Conservation (phyloP, 2,329 filamentous ascomycete genomes). For the Moelleriella libera region DNA sequence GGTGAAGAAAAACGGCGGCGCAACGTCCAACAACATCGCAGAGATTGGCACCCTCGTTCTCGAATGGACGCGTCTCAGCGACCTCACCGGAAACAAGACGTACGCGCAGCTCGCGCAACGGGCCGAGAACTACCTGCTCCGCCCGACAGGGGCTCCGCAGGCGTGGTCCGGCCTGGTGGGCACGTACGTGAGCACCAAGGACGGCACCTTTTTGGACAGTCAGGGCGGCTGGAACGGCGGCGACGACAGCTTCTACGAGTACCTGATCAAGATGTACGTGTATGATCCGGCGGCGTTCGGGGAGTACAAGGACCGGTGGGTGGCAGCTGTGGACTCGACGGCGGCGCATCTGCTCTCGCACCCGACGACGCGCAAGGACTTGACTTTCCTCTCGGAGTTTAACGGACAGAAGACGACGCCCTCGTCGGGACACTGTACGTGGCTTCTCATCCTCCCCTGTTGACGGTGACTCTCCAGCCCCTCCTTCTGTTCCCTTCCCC, state of each 20-base stretch:
- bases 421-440: slow-evolving; percentile 34
- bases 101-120: slow-evolving; percentile 55
- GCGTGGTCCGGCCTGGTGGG: slow-evolving; percentile 70
- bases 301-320: slow-evolving; percentile 60
- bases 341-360: slow-evolving; percentile 59
- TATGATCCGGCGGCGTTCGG: slow-evolving; percentile 55
- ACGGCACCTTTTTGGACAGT: slow-evolving; percentile 53
- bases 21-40: slow-evolving; percentile 55
- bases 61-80: slow-evolving; percentile 72
- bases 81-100: slow-evolving; percentile 51
- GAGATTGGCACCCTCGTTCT: slow-evolving; percentile 66
- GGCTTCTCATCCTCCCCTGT: slow-evolving; percentile 1
- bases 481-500: not conserved
- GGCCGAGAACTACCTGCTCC: slow-evolving; percentile 55
- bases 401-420: slow-evolving; percentile 28
- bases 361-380: slow-evolving; percentile 48
- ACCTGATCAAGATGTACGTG: slow-evolving; percentile 81
- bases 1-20: slow-evolving; percentile 29
- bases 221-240: slow-evolving; percentile 65
- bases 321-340: slow-evolving; percentile 59
- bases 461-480: slow-evolving; percentile 16
- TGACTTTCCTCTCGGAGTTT: slow-evolving; percentile 57
- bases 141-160: slow-evolving; percentile 43
- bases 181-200: slow-evolving; percentile 46
- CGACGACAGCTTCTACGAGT: slow-evolving; percentile 75